Evolutionary conservation across 164 flowering plant genomes (phyloP), one percentile per base, ranked within the genome.

Genomic region (Stephania japonica): DNA sequence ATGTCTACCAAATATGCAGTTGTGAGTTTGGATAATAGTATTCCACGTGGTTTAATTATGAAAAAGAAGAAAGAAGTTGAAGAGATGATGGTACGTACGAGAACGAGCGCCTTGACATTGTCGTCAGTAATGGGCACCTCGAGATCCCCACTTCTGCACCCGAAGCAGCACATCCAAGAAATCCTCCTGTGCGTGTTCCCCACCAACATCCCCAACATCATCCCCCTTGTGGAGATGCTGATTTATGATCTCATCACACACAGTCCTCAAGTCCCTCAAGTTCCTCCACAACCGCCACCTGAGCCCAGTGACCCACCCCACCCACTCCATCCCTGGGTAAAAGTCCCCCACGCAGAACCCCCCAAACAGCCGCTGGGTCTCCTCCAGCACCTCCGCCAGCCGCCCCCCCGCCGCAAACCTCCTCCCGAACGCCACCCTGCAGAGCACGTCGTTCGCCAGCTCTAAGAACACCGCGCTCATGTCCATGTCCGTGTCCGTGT

Each of bases 371-470:
- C 72, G 82, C 75, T 86, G 90, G 19, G 87, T 76, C 69, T 88
- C 89, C 5, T 79, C 77, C 79, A 88, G 23, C 7, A 89, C 77
- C 61, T 73, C 82, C 6, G 69, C 79, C 75, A 89, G 59, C 63
- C 75, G 67, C 25, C n/a, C 25, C n/a, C 38, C 38, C 24, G 61
- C 77, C 7, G 32, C 26, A 13, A 80, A 88, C 78, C 87, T 71
- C 79, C 70, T 82, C 74, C 94, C 91, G 16, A 88, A 87, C 6
- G 90, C 94, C n/a, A 86, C 89, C 6, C 87, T 56, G 61, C 94
- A 90, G 14, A 90, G 43, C 1, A 90, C 61, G 26, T 87, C 83
- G 67, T 84, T 88, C 6, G 92, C 85, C 56, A 86, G 21, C 0
- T 11, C 42, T 26, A 86, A 80, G 18, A 85, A 65, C 26, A 64